A percentile compares a stretch with the other conserved stretches of the same genome.
Evolutionary conservation across 148 eudicot species (phyloP).

Genomic region (Cornus florida): DNA sequence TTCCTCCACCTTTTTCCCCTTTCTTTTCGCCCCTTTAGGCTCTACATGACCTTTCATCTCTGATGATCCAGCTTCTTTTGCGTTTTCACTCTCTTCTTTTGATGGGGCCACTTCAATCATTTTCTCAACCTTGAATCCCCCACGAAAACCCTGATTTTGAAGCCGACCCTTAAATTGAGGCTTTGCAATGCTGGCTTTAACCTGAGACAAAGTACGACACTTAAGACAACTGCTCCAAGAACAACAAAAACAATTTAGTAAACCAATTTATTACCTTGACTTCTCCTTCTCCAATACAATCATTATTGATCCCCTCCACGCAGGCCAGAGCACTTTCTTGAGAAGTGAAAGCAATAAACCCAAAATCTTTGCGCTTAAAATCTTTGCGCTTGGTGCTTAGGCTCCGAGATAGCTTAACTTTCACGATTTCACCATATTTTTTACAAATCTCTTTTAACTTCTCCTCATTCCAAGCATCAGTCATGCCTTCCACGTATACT

Average conservation of each 20-base stretch:
- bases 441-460: slow-evolving; percentile 23
- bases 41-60: slow-evolving; percentile 14
- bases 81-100: slow-evolving; percentile 14
- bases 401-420: slow-evolving; percentile 15
- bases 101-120: background rate
- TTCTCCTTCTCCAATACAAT: slow-evolving; percentile 11
- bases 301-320: slow-evolving; percentile 25
- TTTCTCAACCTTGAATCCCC: slow-evolving; percentile 26
- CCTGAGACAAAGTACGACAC: slow-evolving; percentile 13
- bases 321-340: slow-evolving; percentile 30
- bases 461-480: slow-evolving; percentile 29
- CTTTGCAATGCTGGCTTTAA: slow-evolving; percentile 32
- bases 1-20: slow-evolving; percentile 14
- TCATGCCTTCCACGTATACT: slow-evolving; percentile 23
- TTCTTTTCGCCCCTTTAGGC: slow-evolving; percentile 11
- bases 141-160: slow-evolving; percentile 17
- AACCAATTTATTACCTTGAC: slow-evolving; percentile 14
- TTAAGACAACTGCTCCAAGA: background rate
- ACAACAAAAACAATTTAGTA: background rate
- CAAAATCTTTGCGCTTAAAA: slow-evolving; percentile 24
- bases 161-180: slow-evolving; percentile 17
- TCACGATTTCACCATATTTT: slow-evolving; percentile 20
- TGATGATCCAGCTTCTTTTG: slow-evolving; percentile 18
- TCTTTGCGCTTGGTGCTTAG: slow-evolving; percentile 10
- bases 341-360: slow-evolving; percentile 26